Evolutionary conservation across 2,329 filamentous ascomycete genomes (phyloP).

Genomic region (Coniella vitis): DNA sequence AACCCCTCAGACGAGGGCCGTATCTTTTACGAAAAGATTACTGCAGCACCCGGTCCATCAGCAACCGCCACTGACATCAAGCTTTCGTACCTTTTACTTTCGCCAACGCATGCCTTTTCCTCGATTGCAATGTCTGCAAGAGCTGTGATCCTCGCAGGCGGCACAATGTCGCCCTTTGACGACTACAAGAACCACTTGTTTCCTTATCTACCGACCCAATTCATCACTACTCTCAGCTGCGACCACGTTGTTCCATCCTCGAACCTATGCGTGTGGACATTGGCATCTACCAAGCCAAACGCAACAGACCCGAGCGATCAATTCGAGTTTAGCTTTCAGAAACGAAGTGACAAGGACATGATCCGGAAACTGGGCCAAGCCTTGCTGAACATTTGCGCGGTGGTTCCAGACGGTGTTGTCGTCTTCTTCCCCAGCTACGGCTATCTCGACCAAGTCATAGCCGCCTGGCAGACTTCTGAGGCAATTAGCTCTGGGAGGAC

Average conservation of each 20-base stretch:
- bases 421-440: conserved; percentile 95
- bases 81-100: conserved; percentile 81
- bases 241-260: conserved; percentile 84
- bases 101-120: conserved; percentile 85
- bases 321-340: conserved; percentile 86
- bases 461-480: conserved; percentile 47
- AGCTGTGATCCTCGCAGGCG: conserved; percentile 84
- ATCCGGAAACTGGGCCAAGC: conserved; percentile 68
- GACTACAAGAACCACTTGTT: conserved; percentile 87
- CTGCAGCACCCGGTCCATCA: conserved; percentile 1
- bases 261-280: conserved; percentile 72
- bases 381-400: conserved; percentile 62
- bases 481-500: conserved; percentile 26
- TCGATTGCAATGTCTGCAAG: conserved; percentile 78
- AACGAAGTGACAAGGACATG: conserved; percentile 61
- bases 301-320: conserved; percentile 29
- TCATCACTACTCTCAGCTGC: conserved; percentile 78
- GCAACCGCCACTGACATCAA: conserved; percentile 39
- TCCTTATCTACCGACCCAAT: conserved; percentile 56
- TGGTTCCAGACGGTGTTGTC: conserved; percentile 83
- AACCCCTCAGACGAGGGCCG: conserved; percentile 71
- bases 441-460: conserved; percentile 71
- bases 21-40: conserved; percentile 53
- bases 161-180: conserved; percentile 94
- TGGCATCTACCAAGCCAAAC: conserved; percentile 41